Conservation (phyloP, 2,329 filamentous ascomycete species). For the Alternaria rosae region DNA sequence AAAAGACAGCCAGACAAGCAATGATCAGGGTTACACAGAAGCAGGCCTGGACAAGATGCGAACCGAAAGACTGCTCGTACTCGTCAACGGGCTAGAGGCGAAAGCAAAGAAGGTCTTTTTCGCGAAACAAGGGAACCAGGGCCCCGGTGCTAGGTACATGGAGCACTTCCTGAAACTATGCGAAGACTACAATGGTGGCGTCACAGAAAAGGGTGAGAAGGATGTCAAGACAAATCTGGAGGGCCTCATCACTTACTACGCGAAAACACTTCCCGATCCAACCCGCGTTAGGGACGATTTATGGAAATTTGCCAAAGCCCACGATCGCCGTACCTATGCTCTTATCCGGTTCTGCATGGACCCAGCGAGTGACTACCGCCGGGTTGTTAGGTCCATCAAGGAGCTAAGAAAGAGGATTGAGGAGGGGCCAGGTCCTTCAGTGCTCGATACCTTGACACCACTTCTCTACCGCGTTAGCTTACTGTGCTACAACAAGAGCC, state of each 20-base stretch:
- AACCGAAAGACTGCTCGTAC: slow-evolving; percentile 81
- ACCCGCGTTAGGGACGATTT: slow-evolving; percentile 77
- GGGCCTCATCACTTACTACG: slow-evolving; percentile 75
- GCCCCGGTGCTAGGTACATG: slow-evolving; percentile 75
- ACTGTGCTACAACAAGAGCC: slow-evolving; percentile 91
- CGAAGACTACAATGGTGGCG: slow-evolving; percentile 87
- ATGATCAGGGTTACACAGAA: slow-evolving; percentile 53
- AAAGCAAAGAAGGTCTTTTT: slow-evolving; percentile 88
- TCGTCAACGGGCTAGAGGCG: slow-evolving; percentile 79
- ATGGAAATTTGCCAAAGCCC: slow-evolving; percentile 87
- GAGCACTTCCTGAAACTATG: slow-evolving; percentile 82
- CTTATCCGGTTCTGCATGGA: slow-evolving; percentile 86
- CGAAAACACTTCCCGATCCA: slow-evolving; percentile 78
- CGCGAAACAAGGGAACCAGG: slow-evolving; percentile 80
- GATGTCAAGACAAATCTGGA: slow-evolving; percentile 74
- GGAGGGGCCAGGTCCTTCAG: slow-evolving; percentile 65
- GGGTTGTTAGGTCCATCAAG: slow-evolving; percentile 86
- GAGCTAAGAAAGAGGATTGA: slow-evolving; percentile 86
- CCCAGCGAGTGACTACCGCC: slow-evolving; percentile 89
- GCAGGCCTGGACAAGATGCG: slow-evolving; percentile 77
- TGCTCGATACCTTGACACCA: slow-evolving; percentile 81
- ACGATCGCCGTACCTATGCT: slow-evolving; percentile 89
- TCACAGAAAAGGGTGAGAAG: slow-evolving; percentile 73
- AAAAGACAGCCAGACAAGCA: slow-evolving; percentile 63
- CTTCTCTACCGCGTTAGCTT: slow-evolving; percentile 84